Percentiles rank a stretch among this genome's conserved stretches.
phyloP scores from a whole-genome alignment of 2,329 filamentous ascomycete species.

The Xylariaceae sp. region DNA sequence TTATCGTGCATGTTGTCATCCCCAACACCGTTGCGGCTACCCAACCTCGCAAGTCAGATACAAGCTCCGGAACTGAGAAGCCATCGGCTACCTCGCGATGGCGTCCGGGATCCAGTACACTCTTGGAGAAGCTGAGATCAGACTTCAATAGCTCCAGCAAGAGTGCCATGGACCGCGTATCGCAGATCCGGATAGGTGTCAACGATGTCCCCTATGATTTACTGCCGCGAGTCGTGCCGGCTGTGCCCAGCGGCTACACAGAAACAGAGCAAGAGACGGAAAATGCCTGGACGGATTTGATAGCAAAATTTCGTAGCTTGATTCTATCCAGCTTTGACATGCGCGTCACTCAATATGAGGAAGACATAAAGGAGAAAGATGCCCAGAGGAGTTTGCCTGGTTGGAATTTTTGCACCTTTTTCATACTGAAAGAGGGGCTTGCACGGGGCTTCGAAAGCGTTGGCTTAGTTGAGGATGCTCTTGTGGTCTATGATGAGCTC shows the following conservation, averaged over 20 bases:
- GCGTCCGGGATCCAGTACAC: slow-evolving; percentile 78
- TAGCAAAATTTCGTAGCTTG: slow-evolving; percentile 83
- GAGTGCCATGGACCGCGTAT: slow-evolving; percentile 74
- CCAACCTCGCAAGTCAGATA: slow-evolving; percentile 68
- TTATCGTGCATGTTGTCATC: slow-evolving; percentile 90
- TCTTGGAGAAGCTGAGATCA: slow-evolving; percentile 86
- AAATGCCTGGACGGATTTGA: slow-evolving; percentile 81
- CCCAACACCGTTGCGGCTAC: slow-evolving; percentile 83
- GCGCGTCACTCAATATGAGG: slow-evolving; percentile 92
- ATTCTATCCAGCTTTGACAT: slow-evolving; percentile 91
- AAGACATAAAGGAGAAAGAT: slow-evolving; percentile 95
- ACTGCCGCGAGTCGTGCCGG: slow-evolving; percentile 66
- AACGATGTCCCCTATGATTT: slow-evolving; percentile 71
- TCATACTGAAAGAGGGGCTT: slow-evolving; percentile 94
- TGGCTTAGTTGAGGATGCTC: slow-evolving; percentile 90
- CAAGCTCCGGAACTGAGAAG: slow-evolving; percentile 65
- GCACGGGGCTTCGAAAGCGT: slow-evolving; percentile 95
- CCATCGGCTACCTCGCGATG: slow-evolving; percentile 69
- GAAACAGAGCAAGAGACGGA: slow-evolving; percentile 81
- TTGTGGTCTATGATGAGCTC: slow-evolving; percentile 94
- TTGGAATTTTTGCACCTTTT: slow-evolving; percentile 99
- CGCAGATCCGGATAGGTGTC: slow-evolving; percentile 81
- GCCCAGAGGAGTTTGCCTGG: slow-evolving; percentile 84
- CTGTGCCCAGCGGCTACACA: slow-evolving; percentile 66
- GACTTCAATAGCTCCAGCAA: slow-evolving; percentile 85